These are phyloP conservation scores for Neurospora africana DNA, from an alignment of 495 filamentous ascomycete species.

Conservation along the genomic window DNA sequence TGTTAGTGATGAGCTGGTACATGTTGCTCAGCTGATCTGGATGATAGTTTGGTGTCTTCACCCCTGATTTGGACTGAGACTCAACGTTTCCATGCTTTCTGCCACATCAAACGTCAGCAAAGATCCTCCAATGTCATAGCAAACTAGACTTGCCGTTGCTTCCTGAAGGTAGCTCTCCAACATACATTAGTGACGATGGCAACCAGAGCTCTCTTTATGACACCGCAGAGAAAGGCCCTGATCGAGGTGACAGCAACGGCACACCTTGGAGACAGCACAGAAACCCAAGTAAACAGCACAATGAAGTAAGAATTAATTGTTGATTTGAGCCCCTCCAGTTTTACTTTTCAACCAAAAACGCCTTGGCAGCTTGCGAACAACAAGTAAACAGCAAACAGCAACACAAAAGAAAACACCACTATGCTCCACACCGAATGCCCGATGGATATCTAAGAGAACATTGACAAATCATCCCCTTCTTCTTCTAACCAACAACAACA, in stretches of 20 bases:
- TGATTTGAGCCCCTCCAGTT: background rate
- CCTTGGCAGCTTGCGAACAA: background rate
- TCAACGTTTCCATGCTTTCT: background rate
- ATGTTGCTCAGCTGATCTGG: background rate
- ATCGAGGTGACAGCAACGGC: background rate
- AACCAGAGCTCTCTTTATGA: no score
- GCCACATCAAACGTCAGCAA: background rate
- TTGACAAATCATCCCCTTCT: background rate
- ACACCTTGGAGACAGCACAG: background rate
- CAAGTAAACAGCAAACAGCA: background rate
- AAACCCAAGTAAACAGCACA: background rate
- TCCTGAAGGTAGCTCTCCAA: no score
- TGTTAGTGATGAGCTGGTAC: background rate
- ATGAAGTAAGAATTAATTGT: background rate
- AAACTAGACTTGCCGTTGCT: background rate
- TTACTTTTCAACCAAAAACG: background rate
- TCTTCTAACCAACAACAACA: background rate
- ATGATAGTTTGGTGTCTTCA: no score
- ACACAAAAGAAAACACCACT: background rate
- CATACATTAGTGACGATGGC: no score
- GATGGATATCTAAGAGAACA: constrained; percentile 1
- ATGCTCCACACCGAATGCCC: background rate
- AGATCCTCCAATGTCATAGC: background rate
- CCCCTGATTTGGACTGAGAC: no score
- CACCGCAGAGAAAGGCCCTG: no score